These are phyloP conservation scores for Dryas drummondii DNA, from an alignment of 306 rosid species.

Conservation along the genomic window DNA sequence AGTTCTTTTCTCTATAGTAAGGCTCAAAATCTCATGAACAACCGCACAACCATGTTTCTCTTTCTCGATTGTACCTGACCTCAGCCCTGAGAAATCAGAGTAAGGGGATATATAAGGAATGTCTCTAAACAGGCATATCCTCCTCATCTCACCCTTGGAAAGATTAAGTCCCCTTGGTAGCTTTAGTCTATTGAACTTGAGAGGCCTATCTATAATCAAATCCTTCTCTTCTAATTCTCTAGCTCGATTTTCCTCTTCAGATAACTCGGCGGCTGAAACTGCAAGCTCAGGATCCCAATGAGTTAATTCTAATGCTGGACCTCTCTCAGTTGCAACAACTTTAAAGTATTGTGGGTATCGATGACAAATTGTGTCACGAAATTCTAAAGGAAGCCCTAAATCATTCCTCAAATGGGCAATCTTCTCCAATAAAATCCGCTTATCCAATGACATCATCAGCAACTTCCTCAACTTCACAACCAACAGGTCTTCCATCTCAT, in stretches of 20 bases:
- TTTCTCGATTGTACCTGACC: constrained; percentile 59
- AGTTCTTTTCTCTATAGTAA: constrained; percentile 75
- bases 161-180: constrained; percentile 83
- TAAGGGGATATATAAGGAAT: constrained; percentile 78
- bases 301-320: constrained; percentile 80
- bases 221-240: constrained; percentile 66
- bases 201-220: constrained; percentile 76
- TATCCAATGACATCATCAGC: constrained; percentile 82
- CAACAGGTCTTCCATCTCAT: constrained; percentile 81
- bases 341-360: constrained; percentile 75
- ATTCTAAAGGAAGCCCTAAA: constrained; percentile 72
- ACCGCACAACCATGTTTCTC: constrained; percentile 90
- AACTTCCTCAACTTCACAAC: constrained; percentile 73
- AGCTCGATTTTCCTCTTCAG: constrained; percentile 65
- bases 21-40: constrained; percentile 86
- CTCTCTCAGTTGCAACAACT: constrained; percentile 71
- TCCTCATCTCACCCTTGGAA: constrained; percentile 79
- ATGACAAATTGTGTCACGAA: constrained; percentile 81
- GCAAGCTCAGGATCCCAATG: constrained; percentile 96
- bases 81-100: constrained; percentile 68
- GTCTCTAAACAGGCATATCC: constrained; percentile 68
- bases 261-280: constrained; percentile 76
- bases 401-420: constrained; percentile 69
- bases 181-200: constrained; percentile 62
- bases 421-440: constrained; percentile 72